A percentile compares a stretch with the other conserved stretches of the same genome.
Conservation (phyloP, 306 rosid species). For the Cucurbita moschata region DNA sequence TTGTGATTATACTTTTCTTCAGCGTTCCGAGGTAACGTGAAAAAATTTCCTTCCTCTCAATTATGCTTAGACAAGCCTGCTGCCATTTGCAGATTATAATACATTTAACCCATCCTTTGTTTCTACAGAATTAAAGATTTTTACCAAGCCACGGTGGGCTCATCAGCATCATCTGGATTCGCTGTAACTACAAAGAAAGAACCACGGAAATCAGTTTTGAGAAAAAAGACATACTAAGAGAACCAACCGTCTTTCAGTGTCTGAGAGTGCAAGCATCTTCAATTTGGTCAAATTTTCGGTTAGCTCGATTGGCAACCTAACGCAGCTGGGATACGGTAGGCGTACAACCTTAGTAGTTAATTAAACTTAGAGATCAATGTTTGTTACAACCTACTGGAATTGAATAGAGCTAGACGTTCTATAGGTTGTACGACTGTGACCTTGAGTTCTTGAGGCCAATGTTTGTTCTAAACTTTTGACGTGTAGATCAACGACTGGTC, state of each 20-base stretch:
- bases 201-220: slow-evolving; percentile 45
- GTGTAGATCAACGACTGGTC: background rate
- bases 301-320: slow-evolving; percentile 1
- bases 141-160: slow-evolving; percentile 59
- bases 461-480: background rate
- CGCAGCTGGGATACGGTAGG: background rate
- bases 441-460: background rate
- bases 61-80: background rate
- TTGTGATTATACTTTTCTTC: slow-evolving; percentile 51
- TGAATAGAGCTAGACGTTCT: background rate
- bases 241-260: background rate
- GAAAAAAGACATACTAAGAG: slow-evolving; percentile 70
- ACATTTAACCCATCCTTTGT: slow-evolving; percentile 6
- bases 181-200: slow-evolving; percentile 49
- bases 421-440: background rate
- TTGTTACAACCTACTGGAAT: background rate
- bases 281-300: background rate
- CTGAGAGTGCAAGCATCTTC: background rate
- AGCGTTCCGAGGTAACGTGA: slow-evolving; percentile 63
- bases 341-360: background rate
- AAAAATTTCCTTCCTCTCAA: slow-evolving; percentile 3
- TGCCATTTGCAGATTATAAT: background rate
- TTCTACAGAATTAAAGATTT: slow-evolving; percentile 57
- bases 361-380: background rate
- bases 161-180: slow-evolving; percentile 63